Conservation (phyloP, 495 filamentous ascomycete species). For the Daldinia loculata region DNA sequence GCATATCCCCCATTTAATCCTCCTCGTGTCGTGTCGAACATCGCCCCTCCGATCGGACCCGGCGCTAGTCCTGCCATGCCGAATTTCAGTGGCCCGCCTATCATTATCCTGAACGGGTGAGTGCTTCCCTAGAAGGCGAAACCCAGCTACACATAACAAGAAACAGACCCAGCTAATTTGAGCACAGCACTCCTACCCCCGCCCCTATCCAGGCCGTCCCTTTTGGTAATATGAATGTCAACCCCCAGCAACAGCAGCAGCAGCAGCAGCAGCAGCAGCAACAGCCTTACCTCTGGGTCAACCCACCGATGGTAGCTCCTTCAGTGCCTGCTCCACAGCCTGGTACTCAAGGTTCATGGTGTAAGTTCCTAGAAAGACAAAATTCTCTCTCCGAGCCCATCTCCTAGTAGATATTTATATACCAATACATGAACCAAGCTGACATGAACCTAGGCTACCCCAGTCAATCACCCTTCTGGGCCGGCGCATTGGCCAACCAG, state of each 20-base stretch:
- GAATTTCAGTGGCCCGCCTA: neutral
- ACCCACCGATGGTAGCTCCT: constrained; percentile 31
- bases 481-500: constrained; percentile 4
- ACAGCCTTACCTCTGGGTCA: constrained; percentile 31
- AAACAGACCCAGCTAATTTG: constrained; percentile 3
- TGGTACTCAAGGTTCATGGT: constrained; percentile 28
- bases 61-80: constrained; percentile 12
- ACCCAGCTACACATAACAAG: neutral
- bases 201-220: neutral
- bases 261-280: neutral
- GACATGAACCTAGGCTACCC: constrained; percentile 25
- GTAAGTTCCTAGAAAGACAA: constrained; percentile 7
- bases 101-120: constrained; percentile 20
- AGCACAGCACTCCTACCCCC: constrained; percentile 1
- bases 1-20: neutral
- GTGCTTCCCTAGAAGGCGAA: neutral
- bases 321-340: constrained; percentile 17
- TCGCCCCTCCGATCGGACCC: constrained; percentile 25
- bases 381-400: neutral
- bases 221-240: neutral
- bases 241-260: neutral
- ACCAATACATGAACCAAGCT: neutral
- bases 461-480: constrained; percentile 30
- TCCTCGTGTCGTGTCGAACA: constrained; percentile 10
- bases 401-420: neutral